Percentiles rank a stretch among this genome's conserved stretches.
phyloP scores from a whole-genome alignment of 2,329 filamentous ascomycete species.

The Anthostomella pinea region DNA sequence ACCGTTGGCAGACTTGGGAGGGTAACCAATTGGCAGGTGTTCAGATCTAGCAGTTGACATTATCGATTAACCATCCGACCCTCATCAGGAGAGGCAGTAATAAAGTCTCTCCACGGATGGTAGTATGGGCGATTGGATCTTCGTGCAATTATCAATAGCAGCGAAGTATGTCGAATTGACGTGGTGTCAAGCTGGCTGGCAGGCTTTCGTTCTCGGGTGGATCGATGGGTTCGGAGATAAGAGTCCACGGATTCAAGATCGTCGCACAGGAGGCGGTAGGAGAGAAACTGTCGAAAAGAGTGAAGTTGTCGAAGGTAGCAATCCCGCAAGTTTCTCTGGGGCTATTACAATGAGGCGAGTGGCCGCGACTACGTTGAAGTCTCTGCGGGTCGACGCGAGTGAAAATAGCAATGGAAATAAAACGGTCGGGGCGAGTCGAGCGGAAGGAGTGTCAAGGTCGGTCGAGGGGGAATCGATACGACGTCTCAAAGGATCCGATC shows the following conservation, averaged over 20 bases:
- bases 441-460: slow-evolving; percentile 19
- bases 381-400: slow-evolving; percentile 4
- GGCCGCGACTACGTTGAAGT: slow-evolving; percentile 20
- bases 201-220: slow-evolving; percentile 18
- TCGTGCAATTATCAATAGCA: slow-evolving; percentile 16
- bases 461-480: slow-evolving; percentile 6
- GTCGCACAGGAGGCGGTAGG: slow-evolving; percentile 24
- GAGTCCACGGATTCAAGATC: slow-evolving; percentile 22
- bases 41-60: slow-evolving; percentile 88
- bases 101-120: slow-evolving; percentile 29
- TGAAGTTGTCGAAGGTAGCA: slow-evolving; percentile 24
- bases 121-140: slow-evolving; percentile 23
- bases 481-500: slow-evolving; percentile 14
- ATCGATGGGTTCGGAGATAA: slow-evolving; percentile 16
- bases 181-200: slow-evolving; percentile 22
- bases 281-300: slow-evolving; percentile 20
- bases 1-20: slow-evolving; percentile 63
- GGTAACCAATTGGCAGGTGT: slow-evolving; percentile 81
- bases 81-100: slow-evolving; percentile 40
- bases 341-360: slow-evolving; percentile 30
- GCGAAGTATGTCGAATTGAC: slow-evolving; percentile 23
- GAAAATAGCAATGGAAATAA: slow-evolving; percentile 13
- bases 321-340: slow-evolving; percentile 25
- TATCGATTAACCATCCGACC: slow-evolving; percentile 72
- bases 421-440: slow-evolving; percentile 11